Conservation (phyloP, 139 green algal genomes). For the Chlamydomonas asymmetrica region DNA sequence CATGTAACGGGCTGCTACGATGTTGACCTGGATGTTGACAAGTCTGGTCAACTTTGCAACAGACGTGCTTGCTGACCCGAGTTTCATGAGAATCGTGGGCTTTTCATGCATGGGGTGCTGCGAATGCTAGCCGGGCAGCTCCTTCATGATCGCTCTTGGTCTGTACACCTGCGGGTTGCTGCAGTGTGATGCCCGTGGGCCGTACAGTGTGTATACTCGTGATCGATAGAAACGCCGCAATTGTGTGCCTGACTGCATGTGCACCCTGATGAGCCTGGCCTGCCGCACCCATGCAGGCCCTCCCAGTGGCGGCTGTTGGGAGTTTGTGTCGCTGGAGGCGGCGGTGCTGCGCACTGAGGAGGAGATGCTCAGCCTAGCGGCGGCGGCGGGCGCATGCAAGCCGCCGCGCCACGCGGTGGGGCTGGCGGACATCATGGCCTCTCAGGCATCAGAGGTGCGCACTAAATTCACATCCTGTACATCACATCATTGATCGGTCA, state of each 20-base stretch:
- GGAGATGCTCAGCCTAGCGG: conserved; percentile 8
- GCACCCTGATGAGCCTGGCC: neutral
- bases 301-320: conserved; percentile 13
- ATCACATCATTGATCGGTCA: too few species aligned
- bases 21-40: too few species aligned
- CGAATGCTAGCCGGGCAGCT: neutral
- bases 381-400: conserved; percentile 4
- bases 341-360: conserved; percentile 19
- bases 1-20: too few species aligned
- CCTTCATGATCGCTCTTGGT: neutral
- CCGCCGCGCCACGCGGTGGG: neutral
- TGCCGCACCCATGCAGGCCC: neutral
- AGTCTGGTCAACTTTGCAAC: too few species aligned
- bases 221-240: conserved; percentile 14
- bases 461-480: neutral
- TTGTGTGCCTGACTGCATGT: neutral
- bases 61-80: too few species aligned
- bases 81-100: too few species aligned
- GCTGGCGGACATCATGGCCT: neutral
- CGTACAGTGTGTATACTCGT: too few species aligned
- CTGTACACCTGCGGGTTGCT: neutral
- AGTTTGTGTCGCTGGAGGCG: neutral
- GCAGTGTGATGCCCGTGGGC: too few species aligned
- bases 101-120: too few species aligned
- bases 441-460: neutral